phyloP scores from a whole-genome alignment of 2,329 filamentous ascomycete species.

The Fusarium sp. region DNA sequence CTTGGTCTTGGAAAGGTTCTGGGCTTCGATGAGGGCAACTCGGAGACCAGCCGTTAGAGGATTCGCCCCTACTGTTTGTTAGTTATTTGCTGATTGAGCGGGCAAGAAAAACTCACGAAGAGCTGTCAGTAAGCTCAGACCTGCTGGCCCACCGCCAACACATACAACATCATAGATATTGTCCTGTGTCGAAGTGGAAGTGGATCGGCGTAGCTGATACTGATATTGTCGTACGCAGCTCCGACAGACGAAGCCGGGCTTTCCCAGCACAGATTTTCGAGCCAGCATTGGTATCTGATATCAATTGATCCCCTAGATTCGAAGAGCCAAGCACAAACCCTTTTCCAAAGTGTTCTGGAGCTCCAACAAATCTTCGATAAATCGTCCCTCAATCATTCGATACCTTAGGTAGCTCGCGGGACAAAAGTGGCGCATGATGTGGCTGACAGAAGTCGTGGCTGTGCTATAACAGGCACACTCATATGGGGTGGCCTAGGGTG shows the following conservation, averaged over 20 bases:
- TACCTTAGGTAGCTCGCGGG: slow-evolving; percentile 8
- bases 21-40: slow-evolving; percentile 89
- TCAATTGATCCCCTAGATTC: not conserved
- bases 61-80: slow-evolving; percentile 69
- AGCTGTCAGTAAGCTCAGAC: slow-evolving; percentile 81
- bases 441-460: slow-evolving; percentile 14
- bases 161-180: slow-evolving; percentile 95
- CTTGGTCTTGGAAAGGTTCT: slow-evolving; percentile 77
- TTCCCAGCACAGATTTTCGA: slow-evolving; percentile 37
- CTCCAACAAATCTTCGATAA: slow-evolving; percentile 18
- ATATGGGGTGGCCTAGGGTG: not conserved
- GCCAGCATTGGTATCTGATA: slow-evolving; percentile 39
- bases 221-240: slow-evolving; percentile 55
- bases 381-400: slow-evolving; percentile 39
- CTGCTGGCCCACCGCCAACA: slow-evolving; percentile 88
- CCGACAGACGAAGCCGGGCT: slow-evolving; percentile 55
- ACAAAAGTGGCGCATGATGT: slow-evolving; percentile 22
- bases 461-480: not conserved
- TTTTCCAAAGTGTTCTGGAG: slow-evolving; percentile 19
- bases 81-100: not conserved
- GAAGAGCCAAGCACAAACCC: slow-evolving; percentile 3
- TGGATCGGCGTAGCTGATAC: slow-evolving; percentile 52
- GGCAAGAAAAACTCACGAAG: slow-evolving; percentile 63
- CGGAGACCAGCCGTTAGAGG: slow-evolving; percentile 79
- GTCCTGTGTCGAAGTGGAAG: slow-evolving; percentile 57